Evolutionary conservation across 2,329 filamentous ascomycete genomes (phyloP), one percentile per base, ranked within the genome.

Genomic region (Mycosphaerella sp.): DNA sequence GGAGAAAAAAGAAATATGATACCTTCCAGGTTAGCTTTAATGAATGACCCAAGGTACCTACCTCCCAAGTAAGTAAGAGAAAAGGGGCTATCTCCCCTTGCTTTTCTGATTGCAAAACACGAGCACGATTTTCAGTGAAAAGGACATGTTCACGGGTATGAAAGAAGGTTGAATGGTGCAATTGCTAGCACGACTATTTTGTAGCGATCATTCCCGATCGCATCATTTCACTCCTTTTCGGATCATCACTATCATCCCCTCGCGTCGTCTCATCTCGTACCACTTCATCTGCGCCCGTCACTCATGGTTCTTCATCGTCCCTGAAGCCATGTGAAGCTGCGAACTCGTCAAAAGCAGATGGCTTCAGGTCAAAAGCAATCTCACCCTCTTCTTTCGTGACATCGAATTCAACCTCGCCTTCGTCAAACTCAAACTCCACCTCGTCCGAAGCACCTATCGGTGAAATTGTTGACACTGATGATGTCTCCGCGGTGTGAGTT

Each of bases 81-180:
- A 17, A 17, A 17, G 14, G 14, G 14, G 14, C 14, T 17, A 1
- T 17, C 14, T 17, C 14, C 14, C 14, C 14, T 17, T 17, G 14
- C 14, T 17, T 17, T 17, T 17, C 14, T 17, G 14, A 17, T 17
- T 17, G 14, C 14, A 17, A 17, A 17, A 17, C 14, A 17, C 1
- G 1, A 17, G 14, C 14, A 17, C 14, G 57, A 57, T 10, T 59
- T 55, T 38, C 55, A 59, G 38, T 12, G 55, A 36, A 53, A 53
- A 4, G 21, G 57, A 59, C 31, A 52, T 46, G 2, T 59, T 59
- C 17, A 55, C 57, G 31, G 57, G 57, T 41, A 53, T 55, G 46
- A 59, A 59, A 39, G 50, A 53, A 12, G 57, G 57, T 3, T 55
- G 52, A 14, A 9, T 53, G 34, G 55, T 59, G 9, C 55, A 55